phyloP scores from a whole-genome alignment of 441 rosid species.

The Gossypium schwendimanii region DNA sequence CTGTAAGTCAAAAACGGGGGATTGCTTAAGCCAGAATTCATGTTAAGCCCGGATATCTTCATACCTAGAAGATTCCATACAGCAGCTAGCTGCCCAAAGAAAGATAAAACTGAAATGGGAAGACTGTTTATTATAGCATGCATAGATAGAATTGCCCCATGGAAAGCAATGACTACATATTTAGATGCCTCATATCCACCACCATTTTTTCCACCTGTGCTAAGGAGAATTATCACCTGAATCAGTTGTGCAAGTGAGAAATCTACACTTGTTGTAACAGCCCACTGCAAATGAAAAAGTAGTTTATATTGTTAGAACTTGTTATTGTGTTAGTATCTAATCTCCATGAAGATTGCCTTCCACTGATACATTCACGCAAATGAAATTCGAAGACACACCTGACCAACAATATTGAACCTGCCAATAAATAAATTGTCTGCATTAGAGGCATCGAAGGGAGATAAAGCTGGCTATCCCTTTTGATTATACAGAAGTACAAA shows the following conservation, averaged over 20 bases:
- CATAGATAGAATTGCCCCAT: conserved; percentile 64
- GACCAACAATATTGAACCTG: conserved; percentile 98
- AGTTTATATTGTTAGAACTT: conserved; percentile 14
- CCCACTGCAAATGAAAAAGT: conserved; percentile 65
- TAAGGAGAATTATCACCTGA: conserved; percentile 80
- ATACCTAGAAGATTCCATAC: conserved; percentile 80
- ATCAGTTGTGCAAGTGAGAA: conserved; percentile 84
- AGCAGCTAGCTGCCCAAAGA: conserved; percentile 88
- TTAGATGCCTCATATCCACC: conserved; percentile 86
- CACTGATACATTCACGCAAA: background rate
- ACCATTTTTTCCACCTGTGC: conserved; percentile 88
- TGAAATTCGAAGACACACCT: conserved; percentile 37
- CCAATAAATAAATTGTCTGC: conserved; percentile 16
- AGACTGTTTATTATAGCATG: conserved; percentile 82
- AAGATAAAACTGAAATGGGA: conserved; percentile 68
- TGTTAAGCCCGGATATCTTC: conserved; percentile 4
- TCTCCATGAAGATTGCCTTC: conserved; percentile 2
- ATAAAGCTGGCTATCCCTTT: background rate
- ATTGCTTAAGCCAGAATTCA: background rate
- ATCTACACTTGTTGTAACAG: conserved; percentile 85
- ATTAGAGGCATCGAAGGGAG: conserved; percentile 19
- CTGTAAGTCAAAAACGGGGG: background rate
- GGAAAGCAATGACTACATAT: conserved; percentile 62
- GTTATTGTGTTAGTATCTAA: conserved; percentile 5
- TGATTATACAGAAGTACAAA: background rate